A percentile compares a stretch with the other conserved stretches of the same genome.
These are phyloP conservation scores for Coemansia sp. DNA, from an alignment of 192 early-diverging fungal genomes.

Conservation along the genomic window DNA sequence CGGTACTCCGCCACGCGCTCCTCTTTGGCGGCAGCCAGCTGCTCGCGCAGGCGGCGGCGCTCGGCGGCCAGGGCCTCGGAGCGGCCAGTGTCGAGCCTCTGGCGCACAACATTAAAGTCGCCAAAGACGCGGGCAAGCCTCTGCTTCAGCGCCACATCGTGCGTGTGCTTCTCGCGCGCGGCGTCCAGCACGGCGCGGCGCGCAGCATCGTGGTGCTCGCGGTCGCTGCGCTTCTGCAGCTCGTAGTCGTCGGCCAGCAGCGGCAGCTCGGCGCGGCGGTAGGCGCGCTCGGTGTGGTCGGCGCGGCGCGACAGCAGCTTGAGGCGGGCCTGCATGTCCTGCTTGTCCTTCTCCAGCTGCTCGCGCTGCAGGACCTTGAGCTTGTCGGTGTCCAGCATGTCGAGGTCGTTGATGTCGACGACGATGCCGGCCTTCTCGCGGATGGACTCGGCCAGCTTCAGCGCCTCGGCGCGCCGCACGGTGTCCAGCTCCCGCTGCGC, in stretches of 20 bases:
- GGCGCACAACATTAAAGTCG: constrained; percentile 70
- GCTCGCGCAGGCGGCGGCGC: constrained; percentile 62
- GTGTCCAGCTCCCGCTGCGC: constrained; percentile 70
- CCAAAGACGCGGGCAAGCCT: constrained; percentile 78
- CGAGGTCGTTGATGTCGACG: constrained; percentile 69
- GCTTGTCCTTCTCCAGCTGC: constrained; percentile 88
- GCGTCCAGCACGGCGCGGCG: constrained; percentile 67
- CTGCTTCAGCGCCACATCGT: constrained; percentile 73
- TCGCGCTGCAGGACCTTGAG: constrained; percentile 84
- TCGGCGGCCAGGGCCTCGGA: constrained; percentile 62
- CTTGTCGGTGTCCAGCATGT: constrained; percentile 74
- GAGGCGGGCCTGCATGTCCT: constrained; percentile 74
- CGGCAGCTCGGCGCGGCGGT: constrained; percentile 86
- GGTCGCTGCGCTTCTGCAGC: constrained; percentile 81
- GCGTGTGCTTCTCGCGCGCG: constrained; percentile 63
- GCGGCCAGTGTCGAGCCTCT: constrained; percentile 55
- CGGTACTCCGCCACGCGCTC: constrained; percentile 54
- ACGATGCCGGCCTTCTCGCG: constrained; percentile 64
- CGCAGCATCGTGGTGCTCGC: constrained; percentile 72
- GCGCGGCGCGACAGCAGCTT: constrained; percentile 71
- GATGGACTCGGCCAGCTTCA: constrained; percentile 78
- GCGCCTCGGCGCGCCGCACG: constrained; percentile 78
- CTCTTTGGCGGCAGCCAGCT: constrained; percentile 46
- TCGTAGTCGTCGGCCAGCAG: constrained; percentile 89
- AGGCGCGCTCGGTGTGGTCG: constrained; percentile 93